Evolutionary conservation across 176 grass and related monocot genomes (phyloP).

Genomic region (Triticum timopheevii): DNA sequence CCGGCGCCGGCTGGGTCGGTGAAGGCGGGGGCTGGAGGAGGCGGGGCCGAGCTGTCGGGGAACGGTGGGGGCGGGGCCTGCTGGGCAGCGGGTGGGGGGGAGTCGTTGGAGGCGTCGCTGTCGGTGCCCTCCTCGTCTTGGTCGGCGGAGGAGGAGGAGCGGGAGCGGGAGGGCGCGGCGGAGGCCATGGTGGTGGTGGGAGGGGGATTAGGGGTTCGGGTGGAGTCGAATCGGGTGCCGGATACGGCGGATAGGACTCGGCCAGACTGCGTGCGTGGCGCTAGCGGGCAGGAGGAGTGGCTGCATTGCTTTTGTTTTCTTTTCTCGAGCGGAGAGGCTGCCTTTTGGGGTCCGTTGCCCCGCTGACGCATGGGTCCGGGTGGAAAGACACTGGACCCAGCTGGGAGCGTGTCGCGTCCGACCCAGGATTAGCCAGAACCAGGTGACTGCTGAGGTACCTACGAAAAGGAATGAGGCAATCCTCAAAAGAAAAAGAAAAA

Average conservation of each 20-base stretch:
- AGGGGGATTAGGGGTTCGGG: slow-evolving; percentile 23
- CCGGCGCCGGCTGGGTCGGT: not conserved
- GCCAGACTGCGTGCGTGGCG: not conserved
- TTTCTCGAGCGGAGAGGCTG: not conserved
- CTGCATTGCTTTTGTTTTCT: not conserved
- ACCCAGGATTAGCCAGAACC: too few relatives aligned
- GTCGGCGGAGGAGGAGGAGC: slow-evolving; percentile 35
- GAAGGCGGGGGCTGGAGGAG: not conserved
- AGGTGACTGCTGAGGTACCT: too few relatives aligned
- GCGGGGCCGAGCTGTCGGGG: not conserved
- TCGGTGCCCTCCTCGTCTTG: slow-evolving; percentile 53
- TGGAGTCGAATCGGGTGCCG: not conserved
- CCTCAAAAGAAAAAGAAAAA: too few relatives aligned
- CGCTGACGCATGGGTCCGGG: not conserved
- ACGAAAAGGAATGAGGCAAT: not conserved
- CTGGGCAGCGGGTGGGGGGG: not conserved
- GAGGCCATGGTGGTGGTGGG: slow-evolving; percentile 33
- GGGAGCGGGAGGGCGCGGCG: slow-evolving; percentile 24
- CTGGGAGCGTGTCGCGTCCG: not conserved
- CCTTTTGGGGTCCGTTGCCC: not conserved
- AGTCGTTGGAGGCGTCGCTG: slow-evolving; percentile 31
- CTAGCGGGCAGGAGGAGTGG: not conserved
- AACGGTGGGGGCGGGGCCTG: not conserved
- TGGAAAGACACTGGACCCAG: not conserved
- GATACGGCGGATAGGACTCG: slow-evolving; percentile 3